Conservation (phyloP, 495 filamentous ascomycete genomes). For the Aspergillus sclerotioniger region DNA sequence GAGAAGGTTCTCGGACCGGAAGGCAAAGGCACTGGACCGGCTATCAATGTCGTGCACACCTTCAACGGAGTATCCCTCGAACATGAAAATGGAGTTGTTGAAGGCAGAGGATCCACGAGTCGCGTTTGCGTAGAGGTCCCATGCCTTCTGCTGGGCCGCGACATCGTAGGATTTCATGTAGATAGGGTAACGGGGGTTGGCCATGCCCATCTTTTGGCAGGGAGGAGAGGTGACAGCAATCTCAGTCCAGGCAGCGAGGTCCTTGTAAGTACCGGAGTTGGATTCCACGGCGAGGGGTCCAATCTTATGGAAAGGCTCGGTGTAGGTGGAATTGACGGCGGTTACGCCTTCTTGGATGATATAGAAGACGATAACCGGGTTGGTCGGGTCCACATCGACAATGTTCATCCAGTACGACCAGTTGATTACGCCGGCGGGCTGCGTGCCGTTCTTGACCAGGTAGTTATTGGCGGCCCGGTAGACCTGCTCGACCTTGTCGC, state of each 20-base stretch:
- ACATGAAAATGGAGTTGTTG: constrained; percentile 48
- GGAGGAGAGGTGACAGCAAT: constrained; percentile 34
- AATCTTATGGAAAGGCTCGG: constrained; percentile 43
- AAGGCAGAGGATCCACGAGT: constrained; percentile 29
- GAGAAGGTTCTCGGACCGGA: constrained; percentile 44
- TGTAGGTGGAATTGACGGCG: constrained; percentile 39
- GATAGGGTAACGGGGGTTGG: constrained; percentile 52
- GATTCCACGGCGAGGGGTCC: constrained; percentile 37
- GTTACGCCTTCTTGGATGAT: constrained; percentile 51
- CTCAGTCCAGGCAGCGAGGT: constrained; percentile 43
- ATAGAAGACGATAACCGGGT: constrained; percentile 50
- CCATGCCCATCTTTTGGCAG: constrained; percentile 45
- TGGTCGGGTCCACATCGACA: constrained; percentile 34
- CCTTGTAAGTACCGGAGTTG: constrained; percentile 39
- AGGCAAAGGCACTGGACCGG: constrained; percentile 42
- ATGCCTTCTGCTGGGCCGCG: constrained; percentile 39
- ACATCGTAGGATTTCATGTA: constrained; percentile 45
- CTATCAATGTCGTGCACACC: constrained; percentile 41
- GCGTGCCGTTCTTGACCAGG: constrained; percentile 36
- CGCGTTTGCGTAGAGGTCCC: constrained; percentile 36
- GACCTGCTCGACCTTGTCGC: constrained; percentile 47
- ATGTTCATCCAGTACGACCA: constrained; percentile 52
- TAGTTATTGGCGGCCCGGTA: constrained; percentile 47
- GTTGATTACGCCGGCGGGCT: constrained; percentile 44
- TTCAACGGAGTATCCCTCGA: constrained; percentile 52